Percentiles rank a stretch among this genome's conserved stretches.
Conservation (phyloP, 371 early-diverging fungal genomes). For the Dentiscutata heterogama region DNA sequence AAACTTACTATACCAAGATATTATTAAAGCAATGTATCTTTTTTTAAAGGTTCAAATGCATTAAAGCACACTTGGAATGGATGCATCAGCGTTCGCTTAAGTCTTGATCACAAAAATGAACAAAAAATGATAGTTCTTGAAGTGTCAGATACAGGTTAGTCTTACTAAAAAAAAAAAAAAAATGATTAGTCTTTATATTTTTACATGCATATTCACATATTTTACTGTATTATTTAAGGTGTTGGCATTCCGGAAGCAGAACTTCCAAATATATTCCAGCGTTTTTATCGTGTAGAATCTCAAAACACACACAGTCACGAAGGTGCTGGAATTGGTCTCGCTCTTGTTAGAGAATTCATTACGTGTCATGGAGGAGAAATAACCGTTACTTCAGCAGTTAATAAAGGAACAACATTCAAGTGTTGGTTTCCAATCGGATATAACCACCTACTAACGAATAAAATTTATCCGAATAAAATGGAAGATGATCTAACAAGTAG, state of each 20-base stretch:
- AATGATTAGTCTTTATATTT: too few relatives aligned
- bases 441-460: constrained; percentile 45
- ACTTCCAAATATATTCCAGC: constrained; percentile 53
- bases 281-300: constrained; percentile 58
- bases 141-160: constrained; percentile 46
- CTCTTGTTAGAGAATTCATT: constrained; percentile 57
- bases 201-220: too few relatives aligned
- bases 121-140: constrained; percentile 50
- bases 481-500: too few relatives aligned
- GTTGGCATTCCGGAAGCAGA: constrained; percentile 55
- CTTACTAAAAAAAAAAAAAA: too few relatives aligned
- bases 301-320: constrained; percentile 56
- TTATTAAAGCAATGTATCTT: not conserved
- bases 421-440: constrained; percentile 54
- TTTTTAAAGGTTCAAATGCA: constrained; percentile 52
- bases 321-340: constrained; percentile 61
- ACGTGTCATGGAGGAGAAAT: constrained; percentile 59
- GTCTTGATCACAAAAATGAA: constrained; percentile 47
- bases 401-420: constrained; percentile 53
- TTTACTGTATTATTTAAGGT: constrained; percentile 40
- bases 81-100: constrained; percentile 50
- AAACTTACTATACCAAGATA: too few relatives aligned
- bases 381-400: constrained; percentile 50
- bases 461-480: not conserved
- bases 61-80: constrained; percentile 57